A percentile compares a stretch with the other conserved stretches of the same genome.
Conservation (phyloP, 352 stramenopile genomes). For the Plasmopara muralis region DNA sequence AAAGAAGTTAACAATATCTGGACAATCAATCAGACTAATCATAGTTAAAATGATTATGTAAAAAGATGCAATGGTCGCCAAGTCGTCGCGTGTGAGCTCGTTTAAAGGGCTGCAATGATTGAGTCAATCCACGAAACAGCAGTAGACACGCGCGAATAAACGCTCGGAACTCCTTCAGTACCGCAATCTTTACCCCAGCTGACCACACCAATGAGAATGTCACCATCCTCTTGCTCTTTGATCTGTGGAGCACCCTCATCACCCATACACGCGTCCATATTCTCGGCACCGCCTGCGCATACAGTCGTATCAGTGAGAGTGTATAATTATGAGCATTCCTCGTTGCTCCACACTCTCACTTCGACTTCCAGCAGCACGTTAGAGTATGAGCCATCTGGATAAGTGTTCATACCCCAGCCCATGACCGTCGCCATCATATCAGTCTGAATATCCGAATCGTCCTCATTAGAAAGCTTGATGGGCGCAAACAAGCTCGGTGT, state of each 20-base stretch:
- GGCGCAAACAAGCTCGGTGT: slow-evolving; percentile 1
- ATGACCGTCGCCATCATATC: not conserved
- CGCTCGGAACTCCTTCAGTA: slow-evolving; percentile 14
- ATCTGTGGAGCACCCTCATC: slow-evolving; percentile 44
- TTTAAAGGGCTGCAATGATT: no score
- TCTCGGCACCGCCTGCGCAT: slow-evolving; percentile 31
- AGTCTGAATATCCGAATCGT: not conserved
- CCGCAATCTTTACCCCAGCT: slow-evolving; percentile 45
- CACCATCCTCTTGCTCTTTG: slow-evolving; percentile 12
- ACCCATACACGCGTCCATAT: slow-evolving; percentile 34
- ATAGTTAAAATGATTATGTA: no score
- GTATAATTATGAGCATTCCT: no score
- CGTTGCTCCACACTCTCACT: not conserved
- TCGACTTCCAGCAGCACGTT: no score
- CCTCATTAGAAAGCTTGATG: not conserved
- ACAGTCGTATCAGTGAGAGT: slow-evolving; percentile 22
- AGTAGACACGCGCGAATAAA: slow-evolving; percentile 1
- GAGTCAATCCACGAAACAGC: not conserved
- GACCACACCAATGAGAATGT: slow-evolving; percentile 34
- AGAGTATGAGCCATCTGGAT: not conserved
- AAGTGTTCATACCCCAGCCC: not conserved
- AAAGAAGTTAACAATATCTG: no score
- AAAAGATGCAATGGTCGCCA: no score
- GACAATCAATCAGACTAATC: no score
- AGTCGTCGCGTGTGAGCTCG: no score